phyloP scores from a whole-genome alignment of 1,284 basidiomycete species.

The Lentinula novae-zelandiae region DNA sequence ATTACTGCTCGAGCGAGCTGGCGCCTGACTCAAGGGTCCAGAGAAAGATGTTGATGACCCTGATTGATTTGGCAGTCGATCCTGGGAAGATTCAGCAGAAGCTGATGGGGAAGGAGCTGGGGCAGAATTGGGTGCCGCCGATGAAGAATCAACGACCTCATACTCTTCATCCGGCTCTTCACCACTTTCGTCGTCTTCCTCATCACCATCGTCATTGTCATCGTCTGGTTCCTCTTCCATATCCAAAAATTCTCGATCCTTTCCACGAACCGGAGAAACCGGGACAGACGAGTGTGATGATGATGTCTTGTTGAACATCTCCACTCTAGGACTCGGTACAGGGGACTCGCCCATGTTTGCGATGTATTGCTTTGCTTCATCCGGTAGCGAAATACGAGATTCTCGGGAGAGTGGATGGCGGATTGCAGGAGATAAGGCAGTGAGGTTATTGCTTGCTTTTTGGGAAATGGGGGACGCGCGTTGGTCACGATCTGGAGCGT shows the following conservation, averaged over 20 bases:
- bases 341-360: conserved; percentile 64
- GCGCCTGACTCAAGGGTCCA: conserved; percentile 1
- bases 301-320: conserved; percentile 24
- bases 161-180: conserved; percentile 22
- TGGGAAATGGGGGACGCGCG: conserved; percentile 4
- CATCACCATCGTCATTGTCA: conserved; percentile 28
- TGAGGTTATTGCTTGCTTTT: conserved; percentile 12
- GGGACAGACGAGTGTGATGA: conserved; percentile 9
- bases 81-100: neutral
- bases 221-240: conserved; percentile 50
- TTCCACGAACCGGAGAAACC: conserved; percentile 8
- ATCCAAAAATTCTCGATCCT: conserved; percentile 55
- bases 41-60: neutral
- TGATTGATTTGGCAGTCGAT: neutral
- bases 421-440: conserved; percentile 9
- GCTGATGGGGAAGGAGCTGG: neutral
- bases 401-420: conserved; percentile 37
- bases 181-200: conserved; percentile 17
- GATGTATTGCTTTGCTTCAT: conserved; percentile 70
- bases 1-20: conserved; percentile 13
- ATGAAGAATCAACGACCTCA: conserved; percentile 17
- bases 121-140: neutral
- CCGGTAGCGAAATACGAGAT: conserved; percentile 65
- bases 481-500: neutral
- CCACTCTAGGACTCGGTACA: conserved; percentile 44